A percentile compares a stretch with the other conserved stretches of the same genome.
Evolutionary conservation across 176 grass and related monocot species (phyloP).

Genomic region (Oryza nivara): DNA sequence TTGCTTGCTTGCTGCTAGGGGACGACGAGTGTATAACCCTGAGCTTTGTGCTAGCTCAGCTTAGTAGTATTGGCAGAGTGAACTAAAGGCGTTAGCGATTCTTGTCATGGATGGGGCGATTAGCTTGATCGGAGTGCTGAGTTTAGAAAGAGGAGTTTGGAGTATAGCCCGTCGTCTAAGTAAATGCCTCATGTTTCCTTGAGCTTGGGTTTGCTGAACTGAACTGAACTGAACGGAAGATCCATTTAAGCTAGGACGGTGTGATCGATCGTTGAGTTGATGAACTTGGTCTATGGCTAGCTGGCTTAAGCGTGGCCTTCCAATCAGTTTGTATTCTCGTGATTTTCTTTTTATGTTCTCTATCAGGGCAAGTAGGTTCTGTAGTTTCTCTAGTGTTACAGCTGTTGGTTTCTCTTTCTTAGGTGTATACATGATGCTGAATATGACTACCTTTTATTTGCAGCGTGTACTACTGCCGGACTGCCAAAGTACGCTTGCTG

Average conservation of each 20-base stretch:
- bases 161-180: not conserved
- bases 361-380: not conserved
- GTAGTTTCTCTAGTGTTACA: not conserved
- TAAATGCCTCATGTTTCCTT: not conserved
- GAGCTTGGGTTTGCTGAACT: not conserved
- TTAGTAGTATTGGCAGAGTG: not conserved
- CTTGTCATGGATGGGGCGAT: not conserved
- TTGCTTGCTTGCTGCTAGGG: not conserved
- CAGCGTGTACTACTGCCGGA: slow-evolving; percentile 36
- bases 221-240: not conserved
- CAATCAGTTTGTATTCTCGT: not conserved
- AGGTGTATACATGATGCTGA: slow-evolving; percentile 13
- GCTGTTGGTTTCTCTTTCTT: not conserved
- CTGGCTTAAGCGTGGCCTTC: not conserved
- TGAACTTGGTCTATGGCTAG: not conserved
- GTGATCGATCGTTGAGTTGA: not conserved
- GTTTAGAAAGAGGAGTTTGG: not conserved
- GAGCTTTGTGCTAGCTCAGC: not conserved
- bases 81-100: not conserved
- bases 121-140: not conserved
- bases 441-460: slow-evolving; percentile 5
- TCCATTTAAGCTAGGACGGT: not conserved
- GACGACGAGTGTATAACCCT: not conserved
- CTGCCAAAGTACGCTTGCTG: slow-evolving; percentile 12
- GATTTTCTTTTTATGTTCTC: not conserved